These are phyloP conservation scores for Colletotrichum scovillei DNA, from an alignment of 2,329 filamentous ascomycete genomes.

Conservation along the genomic window DNA sequence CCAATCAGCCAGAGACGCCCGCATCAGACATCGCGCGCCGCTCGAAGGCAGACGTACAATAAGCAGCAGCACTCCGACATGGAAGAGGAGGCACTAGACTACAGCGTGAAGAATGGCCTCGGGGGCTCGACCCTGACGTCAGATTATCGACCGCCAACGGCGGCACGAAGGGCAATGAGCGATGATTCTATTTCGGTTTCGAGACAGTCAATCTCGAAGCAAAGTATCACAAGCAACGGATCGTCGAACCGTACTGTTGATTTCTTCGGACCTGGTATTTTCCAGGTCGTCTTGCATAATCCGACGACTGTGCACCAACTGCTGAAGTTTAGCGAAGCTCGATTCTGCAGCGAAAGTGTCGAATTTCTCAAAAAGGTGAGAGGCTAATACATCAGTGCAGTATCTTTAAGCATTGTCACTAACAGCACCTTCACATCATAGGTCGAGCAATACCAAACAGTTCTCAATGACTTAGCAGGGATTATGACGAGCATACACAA, in stretches of 20 bases:
- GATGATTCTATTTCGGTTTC: slow-evolving; percentile 28
- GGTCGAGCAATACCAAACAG: slow-evolving; percentile 55
- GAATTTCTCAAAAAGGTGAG: slow-evolving; percentile 63
- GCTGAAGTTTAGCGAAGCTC: slow-evolving; percentile 57
- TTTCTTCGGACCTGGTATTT: slow-evolving; percentile 62
- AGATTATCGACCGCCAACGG: background rate
- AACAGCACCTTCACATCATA: slow-evolving; percentile 30
- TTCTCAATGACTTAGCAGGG: slow-evolving; percentile 50
- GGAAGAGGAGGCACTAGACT: slow-evolving; percentile 9
- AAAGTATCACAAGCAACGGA: slow-evolving; percentile 19
- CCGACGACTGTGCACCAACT: slow-evolving; percentile 59
- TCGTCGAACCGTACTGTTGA: slow-evolving; percentile 47
- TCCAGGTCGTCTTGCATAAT: slow-evolving; percentile 62
- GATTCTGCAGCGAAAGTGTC: slow-evolving; percentile 61
- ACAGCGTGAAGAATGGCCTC: slow-evolving; percentile 1
- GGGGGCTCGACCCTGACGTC: background rate
- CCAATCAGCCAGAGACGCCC: slow-evolving; percentile 21
- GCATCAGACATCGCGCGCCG: background rate
- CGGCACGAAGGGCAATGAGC: background rate
- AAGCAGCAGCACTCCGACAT: background rate
- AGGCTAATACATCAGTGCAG: background rate
- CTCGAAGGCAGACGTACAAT: background rate
- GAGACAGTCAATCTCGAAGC: slow-evolving; percentile 28
- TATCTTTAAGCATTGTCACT: slow-evolving; percentile 38
- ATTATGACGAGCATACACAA: slow-evolving; percentile 50